These are phyloP conservation scores for Microthlaspi erraticum DNA, from an alignment of 345 rosid species.

Conservation along the genomic window DNA sequence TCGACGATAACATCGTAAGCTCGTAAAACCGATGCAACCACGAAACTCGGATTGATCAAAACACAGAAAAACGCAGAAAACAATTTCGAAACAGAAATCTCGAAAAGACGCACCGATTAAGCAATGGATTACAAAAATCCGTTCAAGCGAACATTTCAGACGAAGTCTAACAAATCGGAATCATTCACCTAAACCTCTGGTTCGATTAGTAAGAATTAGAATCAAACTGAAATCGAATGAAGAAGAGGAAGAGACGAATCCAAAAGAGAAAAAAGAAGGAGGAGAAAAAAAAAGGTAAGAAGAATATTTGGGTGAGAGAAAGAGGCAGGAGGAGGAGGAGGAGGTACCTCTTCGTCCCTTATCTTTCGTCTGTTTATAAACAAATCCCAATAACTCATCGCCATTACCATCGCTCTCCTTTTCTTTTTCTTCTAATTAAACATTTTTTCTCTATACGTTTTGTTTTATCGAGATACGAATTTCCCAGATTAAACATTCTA, in stretches of 20 bases:
- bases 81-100: not conserved
- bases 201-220: constrained; percentile 4
- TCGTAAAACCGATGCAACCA: constrained; percentile 9
- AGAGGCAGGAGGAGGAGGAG: constrained; percentile 28
- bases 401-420: constrained; percentile 37
- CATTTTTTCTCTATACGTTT: constrained; percentile 28
- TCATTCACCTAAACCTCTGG: constrained; percentile 35
- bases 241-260: constrained; percentile 34
- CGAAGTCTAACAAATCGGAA: constrained; percentile 21
- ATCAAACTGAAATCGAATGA: constrained; percentile 14
- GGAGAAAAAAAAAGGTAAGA: constrained; percentile 2
- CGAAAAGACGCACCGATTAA: constrained; percentile 42
- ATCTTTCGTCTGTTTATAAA: constrained; percentile 47
- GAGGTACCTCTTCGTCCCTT: constrained; percentile 30
- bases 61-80: constrained; percentile 2
- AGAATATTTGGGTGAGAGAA: constrained; percentile 18
- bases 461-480: constrained; percentile 18
- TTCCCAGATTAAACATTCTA: constrained; percentile 8
- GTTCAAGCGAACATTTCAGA: constrained; percentile 21
- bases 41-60: not conserved
- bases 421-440: constrained; percentile 20
- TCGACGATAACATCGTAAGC: not conserved
- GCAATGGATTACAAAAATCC: not conserved
- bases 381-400: constrained; percentile 40
- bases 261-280: not conserved